Conservation (phyloP, 2,329 filamentous ascomycete genomes). For the Pyricularia sp. region DNA sequence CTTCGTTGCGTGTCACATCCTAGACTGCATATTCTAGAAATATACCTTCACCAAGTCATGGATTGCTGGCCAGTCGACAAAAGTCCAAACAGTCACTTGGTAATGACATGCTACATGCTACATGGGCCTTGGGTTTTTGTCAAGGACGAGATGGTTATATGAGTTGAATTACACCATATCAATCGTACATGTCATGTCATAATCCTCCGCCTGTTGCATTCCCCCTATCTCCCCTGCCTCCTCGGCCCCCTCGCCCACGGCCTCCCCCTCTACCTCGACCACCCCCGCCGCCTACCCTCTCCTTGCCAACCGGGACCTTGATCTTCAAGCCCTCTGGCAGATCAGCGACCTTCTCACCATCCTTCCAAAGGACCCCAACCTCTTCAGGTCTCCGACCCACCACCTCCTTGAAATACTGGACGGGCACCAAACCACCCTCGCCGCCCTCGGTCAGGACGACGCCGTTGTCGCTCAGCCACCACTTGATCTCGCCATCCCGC, state of each 20-base stretch:
- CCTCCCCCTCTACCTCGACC: not conserved
- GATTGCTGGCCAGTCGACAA: not conserved
- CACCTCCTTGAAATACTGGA: constrained; percentile 64
- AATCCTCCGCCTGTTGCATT: not conserved
- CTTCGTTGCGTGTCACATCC: not conserved
- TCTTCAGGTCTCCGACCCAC: constrained; percentile 46
- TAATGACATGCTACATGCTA: not conserved
- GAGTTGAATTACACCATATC: not conserved
- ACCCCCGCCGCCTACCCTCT: constrained; percentile 18
- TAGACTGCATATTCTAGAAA: not conserved
- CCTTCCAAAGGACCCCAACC: constrained; percentile 59
- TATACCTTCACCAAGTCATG: not conserved
- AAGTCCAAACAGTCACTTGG: not conserved
- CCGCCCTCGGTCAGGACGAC: constrained; percentile 59
- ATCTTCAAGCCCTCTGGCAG: constrained; percentile 51
- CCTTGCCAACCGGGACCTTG: constrained; percentile 38
- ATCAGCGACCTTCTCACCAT: constrained; percentile 57
- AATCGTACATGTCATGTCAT: not conserved
- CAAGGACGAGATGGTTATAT: not conserved
- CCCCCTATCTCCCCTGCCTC: not conserved
- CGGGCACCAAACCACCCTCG: constrained; percentile 50
- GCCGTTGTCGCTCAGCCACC: constrained; percentile 73
- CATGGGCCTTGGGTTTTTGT: not conserved
- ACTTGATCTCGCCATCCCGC: constrained; percentile 48
- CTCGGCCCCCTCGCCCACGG: not conserved